phyloP scores from a whole-genome alignment of 805 yeast genomes.

The Sungouiozyma intestinalis region DNA sequence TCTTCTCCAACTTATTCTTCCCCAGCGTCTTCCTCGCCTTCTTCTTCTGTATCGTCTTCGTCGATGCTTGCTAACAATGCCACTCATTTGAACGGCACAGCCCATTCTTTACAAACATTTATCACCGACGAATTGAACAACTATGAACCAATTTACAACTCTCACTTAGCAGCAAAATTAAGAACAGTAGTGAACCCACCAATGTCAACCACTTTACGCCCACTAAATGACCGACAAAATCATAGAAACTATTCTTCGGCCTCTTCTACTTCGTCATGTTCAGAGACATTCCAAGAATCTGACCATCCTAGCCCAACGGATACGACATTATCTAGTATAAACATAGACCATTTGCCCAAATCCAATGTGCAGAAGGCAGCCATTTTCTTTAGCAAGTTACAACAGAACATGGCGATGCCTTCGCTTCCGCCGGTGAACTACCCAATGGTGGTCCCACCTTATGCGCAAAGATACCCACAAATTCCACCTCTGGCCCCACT shows the following conservation, averaged over 20 bases:
- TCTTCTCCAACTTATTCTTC: no score
- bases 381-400: conserved; percentile 5
- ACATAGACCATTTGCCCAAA: conserved; percentile 3
- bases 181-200: conserved; percentile 4
- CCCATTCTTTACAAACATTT: conserved; percentile 2
- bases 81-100: no score
- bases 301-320: conserved; percentile 1
- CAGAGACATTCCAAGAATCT: not conserved
- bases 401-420: conserved; percentile 4
- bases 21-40: no score
- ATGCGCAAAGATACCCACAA: conserved; percentile 2
- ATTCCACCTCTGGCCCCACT: conserved; percentile 5
- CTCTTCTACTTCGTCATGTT: not conserved
- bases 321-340: conserved; percentile 1
- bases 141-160: conserved; percentile 5
- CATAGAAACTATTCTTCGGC: not conserved
- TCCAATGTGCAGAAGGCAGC: conserved; percentile 3
- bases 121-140: conserved; percentile 4
- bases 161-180: conserved; percentile 10
- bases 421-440: not conserved
- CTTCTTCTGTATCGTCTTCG: no score
- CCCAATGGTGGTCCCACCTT: not conserved
- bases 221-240: conserved; percentile 7
- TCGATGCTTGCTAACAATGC: no score
- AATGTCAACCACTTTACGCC: conserved; percentile 10